phyloP scores from a whole-genome alignment of 2,329 filamentous ascomycete species.

The Zymoseptoria tritici region DNA sequence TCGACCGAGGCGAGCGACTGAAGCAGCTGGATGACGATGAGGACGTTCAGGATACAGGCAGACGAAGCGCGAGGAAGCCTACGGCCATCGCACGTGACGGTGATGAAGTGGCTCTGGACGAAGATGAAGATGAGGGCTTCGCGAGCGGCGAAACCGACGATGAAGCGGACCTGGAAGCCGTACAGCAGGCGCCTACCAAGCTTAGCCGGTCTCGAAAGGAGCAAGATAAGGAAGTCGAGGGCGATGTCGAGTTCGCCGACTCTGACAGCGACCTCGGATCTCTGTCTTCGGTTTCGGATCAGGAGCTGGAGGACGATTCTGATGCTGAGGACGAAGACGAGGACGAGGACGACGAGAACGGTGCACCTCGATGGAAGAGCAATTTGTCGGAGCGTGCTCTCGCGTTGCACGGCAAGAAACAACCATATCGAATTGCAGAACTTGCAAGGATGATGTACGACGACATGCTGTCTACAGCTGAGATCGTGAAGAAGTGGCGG shows the following conservation, averaged over 20 bases:
- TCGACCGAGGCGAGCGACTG: conserved; percentile 67
- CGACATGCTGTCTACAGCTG: conserved; percentile 62
- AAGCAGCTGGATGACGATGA: conserved; percentile 47
- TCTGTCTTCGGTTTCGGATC: conserved; percentile 58
- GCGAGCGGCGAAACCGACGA: conserved; percentile 46
- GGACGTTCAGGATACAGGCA: conserved; percentile 31
- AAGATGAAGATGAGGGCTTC: conserved; percentile 44
- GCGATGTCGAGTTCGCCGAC: conserved; percentile 84
- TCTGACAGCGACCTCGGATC: conserved; percentile 95
- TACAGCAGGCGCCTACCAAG: conserved; percentile 39
- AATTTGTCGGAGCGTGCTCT: conserved; percentile 72
- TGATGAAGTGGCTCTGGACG: conserved; percentile 45
- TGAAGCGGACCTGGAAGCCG: conserved; percentile 41
- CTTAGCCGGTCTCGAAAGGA: conserved; percentile 41
- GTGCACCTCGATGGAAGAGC: conserved; percentile 73
- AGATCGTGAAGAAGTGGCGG: conserved; percentile 74
- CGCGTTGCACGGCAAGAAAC: conserved; percentile 60
- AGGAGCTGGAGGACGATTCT: conserved; percentile 44
- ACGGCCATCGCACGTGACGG: conserved; percentile 43
- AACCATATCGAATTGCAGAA: conserved; percentile 70
- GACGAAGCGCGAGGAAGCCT: conserved; percentile 41
- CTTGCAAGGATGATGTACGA: conserved; percentile 87
- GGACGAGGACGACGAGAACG: conserved; percentile 57
- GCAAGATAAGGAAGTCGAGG: conserved; percentile 43
- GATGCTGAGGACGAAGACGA: conserved; percentile 38